Evolutionary conservation across 306 rosid genomes (phyloP), one percentile per base, ranked within the genome.

Genomic region (Echinosophora koreensis): DNA sequence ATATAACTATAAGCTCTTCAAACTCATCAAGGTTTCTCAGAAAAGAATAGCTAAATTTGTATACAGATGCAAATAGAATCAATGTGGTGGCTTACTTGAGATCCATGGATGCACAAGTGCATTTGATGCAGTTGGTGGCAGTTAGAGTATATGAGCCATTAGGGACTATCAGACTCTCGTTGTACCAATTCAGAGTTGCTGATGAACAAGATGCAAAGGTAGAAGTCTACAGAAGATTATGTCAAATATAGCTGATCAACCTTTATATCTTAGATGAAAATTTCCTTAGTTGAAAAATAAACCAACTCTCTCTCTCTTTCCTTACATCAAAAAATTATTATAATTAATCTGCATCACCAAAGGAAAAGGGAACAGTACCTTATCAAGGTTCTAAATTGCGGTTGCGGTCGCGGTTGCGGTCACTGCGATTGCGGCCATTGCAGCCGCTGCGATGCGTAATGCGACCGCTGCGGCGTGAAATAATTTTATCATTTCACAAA

Each of bases 131-230:
- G 73, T 81, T 61, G 80, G 15, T 54, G 73, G 88, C 89, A 30
- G 90, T 84, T 2, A 86, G 72, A 67, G 87, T 71, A 18, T 84
- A 82, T 2, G 85, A 88, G 35, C 87, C 90, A 73, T 79, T 88
- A 47, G 88, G 87, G 28, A 88, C 87, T 8, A 86, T 84, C 7
- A 81, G 62, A 61, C 74, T 82, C 71, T 88, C 92, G 69, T 80
- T 82, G 82, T 82, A 80, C 88, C 92, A 86, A 17, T 77, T 79
- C 44, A 84, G 79, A 35, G 74, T 52, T 69, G 80, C 80, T 8
- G 88, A 88, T 73, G 88, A 84, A 84, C 88, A 84, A 54, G 88
- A 85, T 86, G 88, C 87, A 87, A 76, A 61, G 35, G 41, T 46
- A 61, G 28, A 74, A 60, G 47, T 75, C 72, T 66, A 79, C 37